Evolutionary conservation across 176 grass and related monocot genomes (phyloP).

Genomic region (Ananas comosus): DNA sequence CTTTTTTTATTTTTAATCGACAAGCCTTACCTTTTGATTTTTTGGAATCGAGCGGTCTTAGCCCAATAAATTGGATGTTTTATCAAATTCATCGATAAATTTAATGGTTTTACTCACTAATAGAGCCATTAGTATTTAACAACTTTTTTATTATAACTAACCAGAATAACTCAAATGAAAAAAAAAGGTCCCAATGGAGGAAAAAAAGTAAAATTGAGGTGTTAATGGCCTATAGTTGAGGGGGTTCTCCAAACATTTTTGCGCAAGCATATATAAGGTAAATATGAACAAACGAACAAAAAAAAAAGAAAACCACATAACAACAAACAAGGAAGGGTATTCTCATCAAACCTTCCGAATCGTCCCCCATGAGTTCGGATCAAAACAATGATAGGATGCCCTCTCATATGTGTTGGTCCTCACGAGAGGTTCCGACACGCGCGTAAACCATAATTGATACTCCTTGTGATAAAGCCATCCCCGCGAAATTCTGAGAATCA

Average conservation of each 20-base stretch:
- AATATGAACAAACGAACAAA: not conserved
- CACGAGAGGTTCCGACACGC: constrained; percentile 21
- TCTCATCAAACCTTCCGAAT: constrained; percentile 8
- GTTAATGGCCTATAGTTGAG: no score
- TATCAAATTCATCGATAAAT: no score
- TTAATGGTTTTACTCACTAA: not conserved
- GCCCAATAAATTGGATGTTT: no score
- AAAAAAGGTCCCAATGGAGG: not conserved
- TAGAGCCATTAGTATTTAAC: not conserved
- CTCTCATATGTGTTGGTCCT: constrained; percentile 23
- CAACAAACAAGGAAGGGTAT: not conserved
- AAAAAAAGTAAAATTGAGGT: not conserved
- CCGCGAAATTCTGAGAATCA: not conserved
- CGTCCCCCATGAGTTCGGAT: constrained; percentile 20
- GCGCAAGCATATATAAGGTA: no score
- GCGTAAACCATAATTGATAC: constrained; percentile 16
- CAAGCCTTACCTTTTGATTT: no score
- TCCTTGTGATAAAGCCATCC: constrained; percentile 29
- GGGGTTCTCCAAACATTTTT: no score
- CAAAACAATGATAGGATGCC: constrained; percentile 22
- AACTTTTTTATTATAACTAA: not conserved
- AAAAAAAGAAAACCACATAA: not conserved
- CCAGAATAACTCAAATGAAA: not conserved
- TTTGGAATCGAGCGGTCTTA: no score
- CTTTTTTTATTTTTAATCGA: no score